These are phyloP conservation scores for Alloteropsis angusta DNA, from an alignment of 202 grass and related monocot genomes.

Conservation along the genomic window DNA sequence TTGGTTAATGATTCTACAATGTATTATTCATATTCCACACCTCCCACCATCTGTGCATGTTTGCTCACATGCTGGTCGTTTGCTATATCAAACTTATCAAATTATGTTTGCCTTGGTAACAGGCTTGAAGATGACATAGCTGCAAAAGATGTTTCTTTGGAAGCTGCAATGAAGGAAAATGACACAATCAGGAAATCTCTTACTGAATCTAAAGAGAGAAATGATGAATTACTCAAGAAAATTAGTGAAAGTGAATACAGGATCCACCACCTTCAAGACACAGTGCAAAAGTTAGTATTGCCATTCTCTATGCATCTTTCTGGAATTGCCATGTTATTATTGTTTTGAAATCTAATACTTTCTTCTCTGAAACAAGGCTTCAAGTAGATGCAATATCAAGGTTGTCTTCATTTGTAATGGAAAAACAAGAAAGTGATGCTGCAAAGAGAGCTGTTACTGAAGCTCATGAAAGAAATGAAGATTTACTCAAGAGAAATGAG, in stretches of 20 bases:
- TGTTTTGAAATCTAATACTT: constrained; percentile 14
- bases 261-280: constrained; percentile 64
- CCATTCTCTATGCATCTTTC: constrained; percentile 15
- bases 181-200: constrained; percentile 49
- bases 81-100: constrained; percentile 19
- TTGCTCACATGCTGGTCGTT: neutral
- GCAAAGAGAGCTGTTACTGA: constrained; percentile 55
- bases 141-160: constrained; percentile 50
- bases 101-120: constrained; percentile 33
- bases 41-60: neutral
- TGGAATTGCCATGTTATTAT: constrained; percentile 2
- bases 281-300: constrained; percentile 52
- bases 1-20: neutral
- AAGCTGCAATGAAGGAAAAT: constrained; percentile 58
- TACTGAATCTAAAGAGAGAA: constrained; percentile 53
- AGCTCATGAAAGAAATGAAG: constrained; percentile 65
- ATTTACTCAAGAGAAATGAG: constrained; percentile 54
- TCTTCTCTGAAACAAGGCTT: constrained; percentile 42
- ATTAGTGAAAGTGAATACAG: constrained; percentile 64
- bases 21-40: constrained; percentile 16
- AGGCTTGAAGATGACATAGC: constrained; percentile 73
- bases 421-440: constrained; percentile 67
- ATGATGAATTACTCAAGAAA: constrained; percentile 69
- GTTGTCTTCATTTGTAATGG: constrained; percentile 59
- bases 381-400: constrained; percentile 65